Conservation (phyloP, 495 filamentous ascomycete species). For the Thermothielavioides terrestris region DNA sequence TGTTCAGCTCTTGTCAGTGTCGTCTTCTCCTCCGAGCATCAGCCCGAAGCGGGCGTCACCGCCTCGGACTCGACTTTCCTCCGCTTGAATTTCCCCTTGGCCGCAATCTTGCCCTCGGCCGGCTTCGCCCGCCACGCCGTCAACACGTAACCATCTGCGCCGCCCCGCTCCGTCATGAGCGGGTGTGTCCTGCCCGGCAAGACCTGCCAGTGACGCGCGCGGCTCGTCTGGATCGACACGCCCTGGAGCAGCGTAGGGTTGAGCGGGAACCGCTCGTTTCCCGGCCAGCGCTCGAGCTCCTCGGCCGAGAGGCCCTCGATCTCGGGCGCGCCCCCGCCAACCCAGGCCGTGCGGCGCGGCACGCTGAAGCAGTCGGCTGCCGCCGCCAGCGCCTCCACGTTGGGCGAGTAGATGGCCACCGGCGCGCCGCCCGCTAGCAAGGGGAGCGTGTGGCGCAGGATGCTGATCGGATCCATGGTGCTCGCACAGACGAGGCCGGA, state of each 20-base stretch:
- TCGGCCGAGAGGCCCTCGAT: slow-evolving; percentile 26
- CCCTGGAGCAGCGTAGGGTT: slow-evolving; percentile 77
- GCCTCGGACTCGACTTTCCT: slow-evolving; percentile 44
- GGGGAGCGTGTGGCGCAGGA: slow-evolving; percentile 65
- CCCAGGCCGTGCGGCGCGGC: slow-evolving; percentile 63
- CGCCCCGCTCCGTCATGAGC: slow-evolving; percentile 78
- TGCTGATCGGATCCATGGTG: slow-evolving; percentile 66
- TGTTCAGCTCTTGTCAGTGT: not conserved
- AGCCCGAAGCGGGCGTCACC: slow-evolving; percentile 15
- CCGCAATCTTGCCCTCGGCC: slow-evolving; percentile 65
- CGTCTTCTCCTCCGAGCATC: not conserved
- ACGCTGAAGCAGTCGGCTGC: slow-evolving; percentile 75
- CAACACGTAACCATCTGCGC: slow-evolving; percentile 85
- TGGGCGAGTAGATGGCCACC: slow-evolving; percentile 74
- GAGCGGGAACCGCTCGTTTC: slow-evolving; percentile 64
- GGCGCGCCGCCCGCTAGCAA: slow-evolving; percentile 74
- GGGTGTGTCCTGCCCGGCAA: slow-evolving; percentile 89
- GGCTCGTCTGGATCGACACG: slow-evolving; percentile 67
- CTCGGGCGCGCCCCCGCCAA: slow-evolving; percentile 30
- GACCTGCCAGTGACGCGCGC: slow-evolving; percentile 76
- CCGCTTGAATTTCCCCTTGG: slow-evolving; percentile 65
- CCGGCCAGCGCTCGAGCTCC: slow-evolving; percentile 40
- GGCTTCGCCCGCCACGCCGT: slow-evolving; percentile 74
- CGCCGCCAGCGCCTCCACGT: slow-evolving; percentile 64
- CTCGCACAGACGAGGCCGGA: slow-evolving; percentile 75